These are phyloP conservation scores for Penicillium coffeae DNA, from an alignment of 495 filamentous ascomycete genomes.

Conservation along the genomic window DNA sequence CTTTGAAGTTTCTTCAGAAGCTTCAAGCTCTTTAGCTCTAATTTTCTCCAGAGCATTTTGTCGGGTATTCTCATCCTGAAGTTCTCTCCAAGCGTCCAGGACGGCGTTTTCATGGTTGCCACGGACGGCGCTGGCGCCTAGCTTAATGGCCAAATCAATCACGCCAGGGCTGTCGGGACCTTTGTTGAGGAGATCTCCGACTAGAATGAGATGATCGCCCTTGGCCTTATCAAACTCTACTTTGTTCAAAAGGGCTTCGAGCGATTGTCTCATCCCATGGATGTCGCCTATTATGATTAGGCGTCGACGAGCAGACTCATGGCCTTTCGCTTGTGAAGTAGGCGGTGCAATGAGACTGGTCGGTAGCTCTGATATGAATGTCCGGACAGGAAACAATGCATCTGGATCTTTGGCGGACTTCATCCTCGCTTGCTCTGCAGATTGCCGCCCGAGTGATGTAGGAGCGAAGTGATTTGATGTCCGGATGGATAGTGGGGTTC, in stretches of 20 bases:
- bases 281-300: constrained; percentile 20
- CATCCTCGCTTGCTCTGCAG: no score
- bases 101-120: constrained; percentile 86
- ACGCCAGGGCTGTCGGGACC: constrained; percentile 20
- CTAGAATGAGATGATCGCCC: constrained; percentile 16
- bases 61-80: not conserved
- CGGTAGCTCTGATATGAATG: constrained; percentile 21
- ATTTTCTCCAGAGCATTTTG: not conserved
- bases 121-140: constrained; percentile 67
- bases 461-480: no score
- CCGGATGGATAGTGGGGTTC: no score
- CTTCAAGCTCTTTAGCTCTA: not conserved
- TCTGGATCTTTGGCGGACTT: no score
- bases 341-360: constrained; percentile 6
- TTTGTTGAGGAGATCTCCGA: constrained; percentile 18
- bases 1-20: not conserved
- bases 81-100: constrained; percentile 34
- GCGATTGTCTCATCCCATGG: constrained; percentile 22
- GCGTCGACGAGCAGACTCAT: constrained; percentile 8
- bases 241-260: constrained; percentile 15
- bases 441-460: no score
- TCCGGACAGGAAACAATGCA: constrained; percentile 21
- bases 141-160: constrained; percentile 22
- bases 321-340: constrained; percentile 5
- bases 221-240: constrained; percentile 11